Base-by-base conservation (phyloP, 1,284 basidiomycete genomes). In the Sporisorium graminicola region DNA sequence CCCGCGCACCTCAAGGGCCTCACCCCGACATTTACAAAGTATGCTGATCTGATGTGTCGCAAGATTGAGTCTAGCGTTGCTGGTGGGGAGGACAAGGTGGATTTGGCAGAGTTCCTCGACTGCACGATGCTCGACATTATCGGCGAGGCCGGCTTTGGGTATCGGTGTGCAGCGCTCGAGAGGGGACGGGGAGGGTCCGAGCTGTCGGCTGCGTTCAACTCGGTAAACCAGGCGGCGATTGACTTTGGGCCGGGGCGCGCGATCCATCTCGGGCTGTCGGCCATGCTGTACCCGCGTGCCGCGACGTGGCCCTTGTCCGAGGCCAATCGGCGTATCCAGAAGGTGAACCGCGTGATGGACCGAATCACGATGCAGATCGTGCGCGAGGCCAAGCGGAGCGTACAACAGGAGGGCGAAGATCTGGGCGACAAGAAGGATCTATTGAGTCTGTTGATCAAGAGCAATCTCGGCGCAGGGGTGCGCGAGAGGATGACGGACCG, bases 401-500 rank as follows among this genome's bases (percentile, higher is more conserved):
- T 77, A 0, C 20, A 49, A 16, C 16, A 60, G 22, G 58, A 72
- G 35, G 69, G 61, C 0, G 70, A 77, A 14, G 74, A 70, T 44
- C 20, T 77, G 8, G 44, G 42, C 1, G 74, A 60, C 14, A 69
- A 65, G 26, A 77, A 74, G 43, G 74, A 77, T n/a, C 55, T 77
- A 1, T 64, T 77, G 12, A 58, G 57, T 14, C 47, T 77, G 9
- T 54, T 77, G 12, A 31, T 77, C 55, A 69, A 70, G 50, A 44
- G 52, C 43, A 70, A 79, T 42, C 43, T 74, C 1, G 46, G 22
- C 12, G 59, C 62, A 1, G 40, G 52, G 0, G 47, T 52, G 2
- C 86, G 87, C 0, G 89, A 92, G 81, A 87, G 87, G 24, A 89
- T 94, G 87, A 89, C 89, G 9, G 89, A 90, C 47, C 86, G 88